phyloP scores from a whole-genome alignment of 768 basidiomycete species.

The Daedalea quercina region DNA sequence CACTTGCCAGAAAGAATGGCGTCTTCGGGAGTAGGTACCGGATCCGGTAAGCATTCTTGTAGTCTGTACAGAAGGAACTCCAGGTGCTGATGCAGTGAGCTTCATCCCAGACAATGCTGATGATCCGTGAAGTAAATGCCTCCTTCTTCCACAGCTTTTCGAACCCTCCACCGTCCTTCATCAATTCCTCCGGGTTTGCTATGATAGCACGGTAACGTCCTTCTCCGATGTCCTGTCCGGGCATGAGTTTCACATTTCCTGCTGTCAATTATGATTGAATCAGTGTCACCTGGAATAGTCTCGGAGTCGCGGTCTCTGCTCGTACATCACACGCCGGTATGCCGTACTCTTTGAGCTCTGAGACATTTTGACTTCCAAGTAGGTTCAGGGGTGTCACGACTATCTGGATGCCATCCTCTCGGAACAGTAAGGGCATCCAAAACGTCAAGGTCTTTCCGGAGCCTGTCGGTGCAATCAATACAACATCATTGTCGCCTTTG shows the following conservation, averaged over 20 bases:
- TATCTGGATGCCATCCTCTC: slow-evolving; percentile 16
- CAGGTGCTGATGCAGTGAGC: slow-evolving; percentile 35
- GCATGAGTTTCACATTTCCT: not conserved
- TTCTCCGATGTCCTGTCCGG: slow-evolving; percentile 19
- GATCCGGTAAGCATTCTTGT: slow-evolving; percentile 19
- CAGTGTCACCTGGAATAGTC: slow-evolving; percentile 17
- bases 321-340: slow-evolving; percentile 17
- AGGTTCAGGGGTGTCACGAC: slow-evolving; percentile 26
- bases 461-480: slow-evolving; percentile 12
- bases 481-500: slow-evolving; percentile 7
- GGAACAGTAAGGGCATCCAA: slow-evolving; percentile 15
- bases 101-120: slow-evolving; percentile 31
- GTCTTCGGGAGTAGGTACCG: slow-evolving; percentile 23
- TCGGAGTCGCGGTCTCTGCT: slow-evolving; percentile 2
- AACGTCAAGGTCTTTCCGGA: slow-evolving; percentile 15
- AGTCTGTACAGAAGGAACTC: slow-evolving; percentile 31
- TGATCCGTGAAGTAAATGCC: slow-evolving; percentile 15
- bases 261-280: not conserved
- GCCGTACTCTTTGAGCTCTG: slow-evolving; percentile 7
- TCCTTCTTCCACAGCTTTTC: slow-evolving; percentile 17
- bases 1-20: slow-evolving; percentile 9
- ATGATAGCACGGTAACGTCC: slow-evolving; percentile 20
- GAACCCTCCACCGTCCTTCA: slow-evolving; percentile 16
- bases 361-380: slow-evolving; percentile 24
- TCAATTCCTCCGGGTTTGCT: slow-evolving; percentile 23